A percentile compares a stretch with the other conserved stretches of the same genome.
phyloP scores from a whole-genome alignment of 176 grass and related monocot species.

The Eragrostis nindensis region DNA sequence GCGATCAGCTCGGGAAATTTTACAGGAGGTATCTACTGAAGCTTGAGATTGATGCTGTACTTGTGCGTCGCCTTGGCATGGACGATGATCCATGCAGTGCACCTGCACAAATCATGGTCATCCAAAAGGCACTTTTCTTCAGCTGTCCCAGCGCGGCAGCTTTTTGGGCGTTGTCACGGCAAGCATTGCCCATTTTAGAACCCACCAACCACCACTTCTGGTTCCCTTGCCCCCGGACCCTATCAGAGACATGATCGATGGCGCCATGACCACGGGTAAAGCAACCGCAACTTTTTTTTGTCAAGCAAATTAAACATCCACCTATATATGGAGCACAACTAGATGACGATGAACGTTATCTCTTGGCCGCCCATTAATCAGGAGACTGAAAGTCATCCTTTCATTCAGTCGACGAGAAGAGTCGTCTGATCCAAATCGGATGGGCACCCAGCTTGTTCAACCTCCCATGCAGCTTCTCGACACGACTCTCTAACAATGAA shows the following conservation, averaged over 20 bases:
- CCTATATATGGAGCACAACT: not conserved
- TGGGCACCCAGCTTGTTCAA: too few species aligned
- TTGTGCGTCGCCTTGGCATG: not conserved
- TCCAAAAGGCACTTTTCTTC: not conserved
- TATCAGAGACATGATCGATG: not conserved
- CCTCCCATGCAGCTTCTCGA: too few species aligned
- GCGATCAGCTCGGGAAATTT: not conserved
- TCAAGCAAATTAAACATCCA: not conserved
- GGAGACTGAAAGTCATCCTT: too few species aligned
- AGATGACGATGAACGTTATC: not conserved
- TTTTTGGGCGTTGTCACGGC: conserved; percentile 1
- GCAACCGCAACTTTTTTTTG: not conserved
- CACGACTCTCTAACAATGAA: too few species aligned
- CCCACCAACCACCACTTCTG: conserved; percentile 6
- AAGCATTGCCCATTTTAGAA: not conserved
- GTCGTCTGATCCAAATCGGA: too few species aligned
- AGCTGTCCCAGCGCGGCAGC: not conserved
- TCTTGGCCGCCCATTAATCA: too few species aligned
- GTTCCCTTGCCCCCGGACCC: not conserved
- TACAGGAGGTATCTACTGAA: too few species aligned
- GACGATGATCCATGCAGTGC: too few species aligned
- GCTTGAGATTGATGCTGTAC: not conserved
- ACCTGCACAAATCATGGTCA: not conserved
- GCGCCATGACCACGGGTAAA: conserved; percentile 24
- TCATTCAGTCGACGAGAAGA: too few species aligned